phyloP scores from a whole-genome alignment of 2,329 filamentous ascomycete species.

The Pochonia chlamydosporia region DNA sequence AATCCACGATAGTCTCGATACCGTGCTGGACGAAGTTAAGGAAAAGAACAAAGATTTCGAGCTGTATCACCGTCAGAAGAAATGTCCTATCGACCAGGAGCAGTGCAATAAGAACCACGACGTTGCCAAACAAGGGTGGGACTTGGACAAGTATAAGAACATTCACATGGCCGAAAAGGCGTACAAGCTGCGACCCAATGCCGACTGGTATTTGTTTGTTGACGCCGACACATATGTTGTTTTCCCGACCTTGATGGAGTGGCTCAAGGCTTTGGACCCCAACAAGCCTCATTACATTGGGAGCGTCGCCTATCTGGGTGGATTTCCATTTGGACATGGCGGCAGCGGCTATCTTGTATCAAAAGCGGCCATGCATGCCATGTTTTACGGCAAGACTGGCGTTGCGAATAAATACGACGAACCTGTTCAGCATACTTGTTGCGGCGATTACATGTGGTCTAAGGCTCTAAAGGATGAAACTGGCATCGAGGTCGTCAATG shows the following conservation, averaged over 20 bases:
- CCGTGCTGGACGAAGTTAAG: slow-evolving; percentile 35
- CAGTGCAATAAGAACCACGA: slow-evolving; percentile 32
- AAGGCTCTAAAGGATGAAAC: slow-evolving; percentile 38
- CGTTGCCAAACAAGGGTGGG: slow-evolving; percentile 36
- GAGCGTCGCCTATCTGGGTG: slow-evolving; percentile 36
- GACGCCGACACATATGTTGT: slow-evolving; percentile 54
- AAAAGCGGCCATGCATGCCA: slow-evolving; percentile 41
- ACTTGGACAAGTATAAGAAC: slow-evolving; percentile 58
- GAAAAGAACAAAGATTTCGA: slow-evolving; percentile 45
- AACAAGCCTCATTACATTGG: slow-evolving; percentile 43
- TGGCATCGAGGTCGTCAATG: slow-evolving; percentile 33
- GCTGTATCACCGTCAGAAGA: slow-evolving; percentile 37
- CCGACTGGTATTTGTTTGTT: slow-evolving; percentile 55
- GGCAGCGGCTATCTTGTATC: slow-evolving; percentile 51
- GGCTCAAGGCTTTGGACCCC: slow-evolving; percentile 39
- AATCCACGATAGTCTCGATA: slow-evolving; percentile 41
- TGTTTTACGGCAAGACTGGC: slow-evolving; percentile 34
- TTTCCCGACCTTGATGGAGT: slow-evolving; percentile 45
- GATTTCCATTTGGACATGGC: slow-evolving; percentile 46
- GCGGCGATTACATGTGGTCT: slow-evolving; percentile 46
- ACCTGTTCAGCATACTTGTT: slow-evolving; percentile 35
- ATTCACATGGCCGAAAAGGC: slow-evolving; percentile 53
- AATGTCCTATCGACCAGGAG: slow-evolving; percentile 39
- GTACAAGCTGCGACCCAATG: slow-evolving; percentile 41
- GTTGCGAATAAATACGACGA: slow-evolving; percentile 42